phyloP scores from a whole-genome alignment of 208 protist species.

The Acanthamoeba lenticulata region DNA sequence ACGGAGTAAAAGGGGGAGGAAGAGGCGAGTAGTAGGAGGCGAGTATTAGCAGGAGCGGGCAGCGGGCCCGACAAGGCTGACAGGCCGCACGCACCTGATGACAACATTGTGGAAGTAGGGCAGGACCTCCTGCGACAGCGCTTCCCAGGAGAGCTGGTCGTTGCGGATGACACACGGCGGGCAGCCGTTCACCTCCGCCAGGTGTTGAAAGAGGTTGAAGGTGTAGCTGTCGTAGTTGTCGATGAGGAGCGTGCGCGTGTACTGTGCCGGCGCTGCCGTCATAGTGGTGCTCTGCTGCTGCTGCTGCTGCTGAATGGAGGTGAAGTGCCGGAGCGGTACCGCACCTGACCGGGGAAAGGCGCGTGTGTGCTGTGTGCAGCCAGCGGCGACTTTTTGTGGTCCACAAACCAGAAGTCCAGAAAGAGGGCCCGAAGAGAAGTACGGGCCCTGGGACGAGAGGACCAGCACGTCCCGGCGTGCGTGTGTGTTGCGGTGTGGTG shows the following conservation, averaged over 20 bases:
- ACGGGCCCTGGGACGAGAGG: too few species aligned
- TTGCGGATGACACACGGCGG: slow-evolving; percentile 76
- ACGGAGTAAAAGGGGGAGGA: not conserved
- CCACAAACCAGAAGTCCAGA: too few species aligned
- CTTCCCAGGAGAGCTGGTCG: slow-evolving; percentile 66
- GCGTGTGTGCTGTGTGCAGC: too few species aligned
- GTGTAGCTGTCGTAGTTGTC: slow-evolving; percentile 86
- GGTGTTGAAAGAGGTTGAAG: slow-evolving; percentile 80
- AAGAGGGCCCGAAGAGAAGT: too few species aligned
- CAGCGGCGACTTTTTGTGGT: too few species aligned
- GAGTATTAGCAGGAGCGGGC: not conserved
- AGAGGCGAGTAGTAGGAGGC: not conserved
- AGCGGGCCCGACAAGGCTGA: not conserved
- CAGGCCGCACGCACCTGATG: slow-evolving; percentile 56
- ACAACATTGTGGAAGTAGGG: slow-evolving; percentile 78
- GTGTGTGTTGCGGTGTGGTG: too few species aligned
- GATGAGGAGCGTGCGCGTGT: slow-evolving; percentile 76
- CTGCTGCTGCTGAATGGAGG: not conserved
- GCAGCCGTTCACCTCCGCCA: slow-evolving; percentile 66
- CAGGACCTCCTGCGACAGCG: slow-evolving; percentile 50
- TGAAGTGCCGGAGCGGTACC: too few species aligned
- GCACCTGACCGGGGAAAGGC: too few species aligned
- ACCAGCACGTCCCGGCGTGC: too few species aligned
- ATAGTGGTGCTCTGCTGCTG: not conserved
- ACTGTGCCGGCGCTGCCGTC: too few species aligned